Conservation (phyloP, 768 basidiomycete species). For the Steccherinum ochraceum region DNA sequence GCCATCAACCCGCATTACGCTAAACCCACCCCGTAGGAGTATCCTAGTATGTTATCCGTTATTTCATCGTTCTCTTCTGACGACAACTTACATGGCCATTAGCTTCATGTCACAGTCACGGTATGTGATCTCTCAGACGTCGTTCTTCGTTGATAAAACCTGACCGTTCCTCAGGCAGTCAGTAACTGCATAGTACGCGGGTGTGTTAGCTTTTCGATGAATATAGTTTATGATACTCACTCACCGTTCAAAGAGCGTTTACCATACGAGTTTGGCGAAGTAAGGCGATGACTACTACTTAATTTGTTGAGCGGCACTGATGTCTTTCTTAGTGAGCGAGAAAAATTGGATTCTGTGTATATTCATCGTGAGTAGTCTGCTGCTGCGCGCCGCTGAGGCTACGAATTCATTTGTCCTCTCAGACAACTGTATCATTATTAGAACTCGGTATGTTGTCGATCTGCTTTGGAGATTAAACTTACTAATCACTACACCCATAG, state of each 20-base stretch:
- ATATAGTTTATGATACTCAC: no score
- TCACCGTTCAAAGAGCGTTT: slow-evolving; percentile 37
- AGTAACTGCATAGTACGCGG: slow-evolving; percentile 5
- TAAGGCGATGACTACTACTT: slow-evolving; percentile 24
- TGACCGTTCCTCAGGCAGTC: background rate
- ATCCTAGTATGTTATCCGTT: slow-evolving; percentile 38
- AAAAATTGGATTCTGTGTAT: slow-evolving; percentile 35
- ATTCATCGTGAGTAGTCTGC: slow-evolving; percentile 45
- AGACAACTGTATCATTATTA: slow-evolving; percentile 33
- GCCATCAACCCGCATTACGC: no score
- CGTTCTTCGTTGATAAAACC: background rate
- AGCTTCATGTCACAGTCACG: background rate
- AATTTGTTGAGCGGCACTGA: background rate
- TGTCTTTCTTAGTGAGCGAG: slow-evolving; percentile 33
- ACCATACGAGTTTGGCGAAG: slow-evolving; percentile 43
- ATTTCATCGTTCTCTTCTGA: background rate
- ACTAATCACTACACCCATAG: slow-evolving; percentile 18
- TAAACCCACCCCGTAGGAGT: slow-evolving; percentile 32
- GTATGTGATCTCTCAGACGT: background rate
- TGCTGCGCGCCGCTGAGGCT: no score
- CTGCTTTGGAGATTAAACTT: background rate
- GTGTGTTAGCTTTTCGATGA: slow-evolving; percentile 5
- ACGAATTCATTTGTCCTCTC: no score
- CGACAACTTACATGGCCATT: background rate
- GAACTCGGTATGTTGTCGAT: slow-evolving; percentile 37